These are phyloP conservation scores for Achaetomiella virescens DNA, from an alignment of 495 filamentous ascomycete species.

Conservation along the genomic window DNA sequence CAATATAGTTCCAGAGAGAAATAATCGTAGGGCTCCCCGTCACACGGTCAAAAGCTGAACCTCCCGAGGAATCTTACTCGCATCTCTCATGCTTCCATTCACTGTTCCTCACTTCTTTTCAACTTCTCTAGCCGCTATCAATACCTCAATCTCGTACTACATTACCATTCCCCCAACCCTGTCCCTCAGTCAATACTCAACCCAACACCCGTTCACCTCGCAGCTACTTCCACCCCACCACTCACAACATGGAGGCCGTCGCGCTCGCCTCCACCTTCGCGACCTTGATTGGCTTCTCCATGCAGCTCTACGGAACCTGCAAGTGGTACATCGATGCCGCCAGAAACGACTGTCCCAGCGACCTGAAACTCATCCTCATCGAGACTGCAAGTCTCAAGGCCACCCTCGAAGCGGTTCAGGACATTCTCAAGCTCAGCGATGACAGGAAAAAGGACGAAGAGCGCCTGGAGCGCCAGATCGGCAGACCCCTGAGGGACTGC, in stretches of 20 bases:
- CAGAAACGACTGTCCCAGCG: background rate
- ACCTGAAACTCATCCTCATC: background rate
- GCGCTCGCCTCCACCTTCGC: background rate
- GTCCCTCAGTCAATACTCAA: too few species aligned
- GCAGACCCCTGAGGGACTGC: background rate
- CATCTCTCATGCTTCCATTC: too few species aligned
- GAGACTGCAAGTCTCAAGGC: conserved; percentile 4
- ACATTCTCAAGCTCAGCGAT: background rate
- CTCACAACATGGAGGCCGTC: conserved; percentile 2
- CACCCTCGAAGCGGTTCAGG: background rate
- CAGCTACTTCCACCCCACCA: too few species aligned
- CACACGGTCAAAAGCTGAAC: too few species aligned
- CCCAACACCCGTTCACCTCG: too few species aligned
- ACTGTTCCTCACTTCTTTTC: too few species aligned
- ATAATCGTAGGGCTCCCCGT: too few species aligned
- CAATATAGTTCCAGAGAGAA: too few species aligned
- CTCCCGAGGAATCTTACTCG: too few species aligned
- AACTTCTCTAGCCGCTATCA: too few species aligned
- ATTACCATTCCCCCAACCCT: too few species aligned
- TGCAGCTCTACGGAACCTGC: background rate
- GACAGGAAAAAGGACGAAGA: background rate
- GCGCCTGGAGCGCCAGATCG: background rate
- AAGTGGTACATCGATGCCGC: background rate
- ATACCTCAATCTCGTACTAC: too few species aligned
- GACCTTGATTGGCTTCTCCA: background rate